Percentiles rank a stretch among this genome's conserved stretches.
Evolutionary conservation across 148 eudicot genomes (phyloP).

Genomic region (Rhododendron kiyosumense): DNA sequence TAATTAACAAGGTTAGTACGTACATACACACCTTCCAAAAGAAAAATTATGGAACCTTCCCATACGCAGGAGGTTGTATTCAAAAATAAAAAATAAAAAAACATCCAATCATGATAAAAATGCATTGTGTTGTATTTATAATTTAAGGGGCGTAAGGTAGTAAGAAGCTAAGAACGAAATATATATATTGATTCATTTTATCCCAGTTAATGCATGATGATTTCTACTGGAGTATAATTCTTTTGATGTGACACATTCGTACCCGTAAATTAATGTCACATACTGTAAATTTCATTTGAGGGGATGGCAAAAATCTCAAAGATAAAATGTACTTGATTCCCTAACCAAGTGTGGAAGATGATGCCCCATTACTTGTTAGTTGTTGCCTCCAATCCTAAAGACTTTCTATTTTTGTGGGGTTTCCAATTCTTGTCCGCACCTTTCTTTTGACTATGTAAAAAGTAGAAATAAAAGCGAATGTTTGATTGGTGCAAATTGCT

Average conservation of each 20-base stretch:
- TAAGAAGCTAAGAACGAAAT: no score
- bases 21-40: no score
- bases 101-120: no score
- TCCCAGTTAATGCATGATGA: background rate
- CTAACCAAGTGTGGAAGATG: background rate
- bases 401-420: background rate
- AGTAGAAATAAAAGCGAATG: background rate
- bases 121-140: no score
- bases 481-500: background rate
- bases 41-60: no score
- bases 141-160: no score
- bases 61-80: no score
- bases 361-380: background rate
- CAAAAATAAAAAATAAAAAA: no score
- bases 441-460: background rate
- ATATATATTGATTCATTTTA: no score
- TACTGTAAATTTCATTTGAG: background rate
- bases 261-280: no score
- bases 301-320: background rate
- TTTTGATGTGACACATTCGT: background rate
- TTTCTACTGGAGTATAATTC: no score
- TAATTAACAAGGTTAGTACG: no score
- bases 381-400: background rate
- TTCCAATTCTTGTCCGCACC: background rate
- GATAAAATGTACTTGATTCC: background rate